Evolutionary conservation across 2,329 filamentous ascomycete genomes (phyloP).

Genomic region (Curvularia hawaiiensis): DNA sequence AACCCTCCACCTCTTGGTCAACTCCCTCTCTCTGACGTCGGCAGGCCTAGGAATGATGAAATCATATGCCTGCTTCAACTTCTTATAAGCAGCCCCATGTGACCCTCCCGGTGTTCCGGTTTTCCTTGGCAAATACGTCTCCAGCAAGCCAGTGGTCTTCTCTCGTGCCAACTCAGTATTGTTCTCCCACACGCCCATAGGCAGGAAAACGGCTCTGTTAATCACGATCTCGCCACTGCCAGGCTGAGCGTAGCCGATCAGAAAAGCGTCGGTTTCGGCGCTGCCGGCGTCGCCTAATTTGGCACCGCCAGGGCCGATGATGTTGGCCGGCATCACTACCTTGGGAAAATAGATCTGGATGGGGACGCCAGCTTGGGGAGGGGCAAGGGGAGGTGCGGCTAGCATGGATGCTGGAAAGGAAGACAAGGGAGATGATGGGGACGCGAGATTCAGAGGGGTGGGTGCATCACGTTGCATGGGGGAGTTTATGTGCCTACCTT

Average conservation of each 20-base stretch:
- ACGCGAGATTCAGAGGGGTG: constrained; percentile 8
- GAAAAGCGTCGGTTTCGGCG: constrained; percentile 35
- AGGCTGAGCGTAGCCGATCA: constrained; percentile 31
- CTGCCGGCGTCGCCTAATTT: constrained; percentile 9
- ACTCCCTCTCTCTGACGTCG: constrained; percentile 25
- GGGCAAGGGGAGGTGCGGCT: constrained; percentile 20
- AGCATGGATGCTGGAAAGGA: constrained; percentile 17
- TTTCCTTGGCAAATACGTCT: constrained; percentile 25
- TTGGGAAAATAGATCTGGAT: constrained; percentile 39
- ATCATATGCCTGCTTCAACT: constrained; percentile 21
- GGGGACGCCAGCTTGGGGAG: constrained; percentile 19
- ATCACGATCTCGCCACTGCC: constrained; percentile 19
- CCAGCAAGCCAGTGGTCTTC: constrained; percentile 24
- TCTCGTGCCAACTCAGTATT: constrained; percentile 16
- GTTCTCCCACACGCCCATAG: constrained; percentile 29
- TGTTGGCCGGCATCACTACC: constrained; percentile 23
- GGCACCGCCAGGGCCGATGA: constrained; percentile 11
- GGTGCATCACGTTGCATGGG: constrained; percentile 25
- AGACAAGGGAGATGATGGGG: constrained; percentile 14
- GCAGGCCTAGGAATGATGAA: constrained; percentile 20
- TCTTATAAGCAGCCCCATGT: constrained; percentile 29
- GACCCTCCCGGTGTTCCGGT: not conserved
- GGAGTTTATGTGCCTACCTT: not conserved
- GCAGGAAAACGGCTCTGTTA: constrained; percentile 33
- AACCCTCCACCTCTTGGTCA: constrained; percentile 41